These are phyloP conservation scores for Detonula confervacea DNA, from an alignment of 352 stramenopile genomes.

Conservation along the genomic window DNA sequence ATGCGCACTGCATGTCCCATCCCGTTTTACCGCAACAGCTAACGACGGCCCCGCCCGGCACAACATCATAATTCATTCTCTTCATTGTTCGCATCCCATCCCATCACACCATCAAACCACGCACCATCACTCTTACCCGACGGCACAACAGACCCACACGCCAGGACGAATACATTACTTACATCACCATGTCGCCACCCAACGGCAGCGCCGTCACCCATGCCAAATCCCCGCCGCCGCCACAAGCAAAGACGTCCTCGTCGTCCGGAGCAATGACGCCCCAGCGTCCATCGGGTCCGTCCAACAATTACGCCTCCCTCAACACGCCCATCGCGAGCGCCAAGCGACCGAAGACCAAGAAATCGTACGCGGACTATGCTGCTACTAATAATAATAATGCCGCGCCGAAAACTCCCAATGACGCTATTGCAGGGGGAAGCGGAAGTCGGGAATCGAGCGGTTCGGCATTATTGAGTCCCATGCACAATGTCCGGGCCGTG, in stretches of 20 bases:
- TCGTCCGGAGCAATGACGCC: neutral
- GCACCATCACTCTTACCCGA: too few species aligned
- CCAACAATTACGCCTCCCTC: conserved; percentile 61
- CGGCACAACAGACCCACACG: too few species aligned
- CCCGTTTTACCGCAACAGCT: too few species aligned
- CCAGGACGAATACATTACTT: too few species aligned
- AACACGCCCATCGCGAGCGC: conserved; percentile 80
- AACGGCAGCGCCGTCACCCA: too few species aligned
- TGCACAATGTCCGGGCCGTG: conserved; percentile 31
- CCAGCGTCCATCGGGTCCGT: conserved; percentile 9
- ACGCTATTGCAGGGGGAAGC: too few species aligned
- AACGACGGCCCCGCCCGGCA: too few species aligned
- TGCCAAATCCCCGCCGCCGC: neutral
- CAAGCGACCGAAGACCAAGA: conserved; percentile 58
- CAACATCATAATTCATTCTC: too few species aligned
- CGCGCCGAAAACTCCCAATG: neutral
- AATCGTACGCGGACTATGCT: neutral
- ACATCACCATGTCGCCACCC: too few species aligned
- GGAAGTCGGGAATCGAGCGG: neutral
- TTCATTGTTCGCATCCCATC: too few species aligned
- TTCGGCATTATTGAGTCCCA: conserved; percentile 24
- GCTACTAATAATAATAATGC: neutral
- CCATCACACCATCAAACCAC: too few species aligned
- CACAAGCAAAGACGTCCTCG: neutral
- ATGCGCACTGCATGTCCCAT: too few species aligned